Evolutionary conservation across 371 early-diverging fungal species (phyloP).

Genomic region (Rhizomucor miehei): DNA sequence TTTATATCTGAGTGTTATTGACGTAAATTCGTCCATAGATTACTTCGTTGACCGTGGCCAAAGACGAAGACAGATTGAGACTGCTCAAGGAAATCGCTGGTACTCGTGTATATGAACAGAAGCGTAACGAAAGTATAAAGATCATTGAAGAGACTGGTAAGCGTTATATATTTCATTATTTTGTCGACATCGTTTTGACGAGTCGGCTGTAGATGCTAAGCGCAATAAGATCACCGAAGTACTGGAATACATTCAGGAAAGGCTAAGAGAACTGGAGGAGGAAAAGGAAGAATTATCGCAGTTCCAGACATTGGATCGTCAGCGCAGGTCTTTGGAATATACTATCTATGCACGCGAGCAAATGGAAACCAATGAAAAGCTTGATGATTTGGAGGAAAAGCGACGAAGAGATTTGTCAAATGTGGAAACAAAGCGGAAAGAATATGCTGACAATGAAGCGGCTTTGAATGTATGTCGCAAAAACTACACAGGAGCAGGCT

Average conservation of each 20-base stretch:
- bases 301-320: slow-evolving; percentile 83
- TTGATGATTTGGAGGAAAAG: slow-evolving; percentile 69
- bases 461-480: slow-evolving; percentile 27
- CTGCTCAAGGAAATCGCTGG: slow-evolving; percentile 99
- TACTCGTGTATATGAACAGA: slow-evolving; percentile 95
- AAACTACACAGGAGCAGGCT: background rate
- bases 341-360: slow-evolving; percentile 90
- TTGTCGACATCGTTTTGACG: too few species aligned
- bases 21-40: slow-evolving; percentile 48
- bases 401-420: slow-evolving; percentile 45
- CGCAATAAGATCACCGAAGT: slow-evolving; percentile 89
- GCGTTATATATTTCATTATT: background rate
- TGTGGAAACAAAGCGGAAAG: slow-evolving; percentile 35
- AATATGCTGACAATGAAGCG: slow-evolving; percentile 33
- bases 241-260: slow-evolving; percentile 84
- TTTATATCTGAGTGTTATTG: background rate
- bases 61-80: slow-evolving; percentile 87
- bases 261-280: slow-evolving; percentile 85
- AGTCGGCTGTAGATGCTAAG: slow-evolving; percentile 71
- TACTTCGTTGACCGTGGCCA: slow-evolving; percentile 90
- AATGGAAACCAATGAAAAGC: slow-evolving; percentile 66
- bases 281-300: slow-evolving; percentile 92
- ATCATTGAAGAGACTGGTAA: slow-evolving; percentile 92
- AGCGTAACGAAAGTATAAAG: slow-evolving; percentile 87
- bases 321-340: slow-evolving; percentile 89